These are phyloP conservation scores for Protea cynaroides DNA, from an alignment of 164 flowering plant species.

Conservation along the genomic window DNA sequence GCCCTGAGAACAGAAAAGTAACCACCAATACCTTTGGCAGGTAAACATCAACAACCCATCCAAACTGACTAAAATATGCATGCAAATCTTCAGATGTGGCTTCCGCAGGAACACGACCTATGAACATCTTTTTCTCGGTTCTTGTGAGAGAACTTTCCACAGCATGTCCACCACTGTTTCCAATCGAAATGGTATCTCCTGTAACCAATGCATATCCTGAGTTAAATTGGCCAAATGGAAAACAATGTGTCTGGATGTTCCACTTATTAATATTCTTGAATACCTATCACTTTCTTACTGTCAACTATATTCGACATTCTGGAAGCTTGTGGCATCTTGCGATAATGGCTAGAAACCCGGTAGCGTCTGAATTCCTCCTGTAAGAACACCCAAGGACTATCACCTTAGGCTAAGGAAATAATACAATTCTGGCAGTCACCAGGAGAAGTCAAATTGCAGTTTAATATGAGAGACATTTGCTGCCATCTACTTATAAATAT, in stretches of 20 bases:
- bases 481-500: no score
- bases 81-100: slow-evolving; percentile 21
- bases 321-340: slow-evolving; percentile 6
- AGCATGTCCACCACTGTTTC: slow-evolving; percentile 6
- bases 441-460: no score
- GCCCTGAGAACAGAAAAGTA: not conserved
- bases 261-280: slow-evolving; percentile 2
- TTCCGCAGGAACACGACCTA: slow-evolving; percentile 22
- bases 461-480: no score
- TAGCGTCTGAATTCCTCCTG: slow-evolving; percentile 16
- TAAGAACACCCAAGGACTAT: slow-evolving; percentile 1
- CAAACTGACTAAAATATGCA: slow-evolving; percentile 22
- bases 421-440: no score
- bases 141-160: slow-evolving; percentile 5
- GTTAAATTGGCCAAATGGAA: slow-evolving; percentile 4
- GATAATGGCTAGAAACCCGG: slow-evolving; percentile 12
- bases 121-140: slow-evolving; percentile 15
- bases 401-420: not conserved
- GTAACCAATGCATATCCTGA: slow-evolving; percentile 3
- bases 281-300: slow-evolving; percentile 1
- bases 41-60: slow-evolving; percentile 22
- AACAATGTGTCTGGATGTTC: slow-evolving; percentile 10
- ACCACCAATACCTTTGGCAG: slow-evolving; percentile 15
- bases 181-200: slow-evolving; percentile 13
- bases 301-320: slow-evolving; percentile 3